A percentile compares a stretch with the other conserved stretches of the same genome.
Conservation (phyloP, 1,139 yeast genomes). For the Nakaseomyces bracarensis region DNA sequence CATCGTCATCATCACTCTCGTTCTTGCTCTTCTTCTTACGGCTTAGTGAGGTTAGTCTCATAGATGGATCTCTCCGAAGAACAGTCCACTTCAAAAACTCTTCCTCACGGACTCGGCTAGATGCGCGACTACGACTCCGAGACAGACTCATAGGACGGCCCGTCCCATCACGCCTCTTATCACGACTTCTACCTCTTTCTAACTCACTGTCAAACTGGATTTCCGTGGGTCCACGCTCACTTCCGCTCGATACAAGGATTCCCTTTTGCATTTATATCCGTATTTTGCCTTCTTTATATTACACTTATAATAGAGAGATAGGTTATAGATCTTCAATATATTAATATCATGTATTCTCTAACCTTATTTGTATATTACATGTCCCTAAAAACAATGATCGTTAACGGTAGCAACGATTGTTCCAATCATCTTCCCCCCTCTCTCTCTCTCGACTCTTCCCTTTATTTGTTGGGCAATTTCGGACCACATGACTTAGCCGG, state of each 20-base stretch:
- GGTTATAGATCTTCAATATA: neutral
- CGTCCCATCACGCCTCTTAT: slow-evolving; percentile 17
- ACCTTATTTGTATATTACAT: too few relatives aligned
- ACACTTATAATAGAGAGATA: neutral
- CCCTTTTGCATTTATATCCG: slow-evolving; percentile 16
- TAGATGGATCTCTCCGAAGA: slow-evolving; percentile 7
- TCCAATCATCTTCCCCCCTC: too few relatives aligned
- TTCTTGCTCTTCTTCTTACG: slow-evolving; percentile 35
- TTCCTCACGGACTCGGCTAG: slow-evolving; percentile 22
- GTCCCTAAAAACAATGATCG: too few relatives aligned
- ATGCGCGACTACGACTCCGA: slow-evolving; percentile 14
- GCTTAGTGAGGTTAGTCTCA: slow-evolving; percentile 37
- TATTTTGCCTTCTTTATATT: too few relatives aligned
- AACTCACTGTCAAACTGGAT: slow-evolving; percentile 6
- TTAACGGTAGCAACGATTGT: too few relatives aligned
- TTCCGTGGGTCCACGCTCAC: slow-evolving; percentile 5
- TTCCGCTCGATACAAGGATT: slow-evolving; percentile 14
- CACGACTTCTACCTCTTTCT: slow-evolving; percentile 26
- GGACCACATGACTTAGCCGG: too few relatives aligned
- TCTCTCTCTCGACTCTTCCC: too few relatives aligned
- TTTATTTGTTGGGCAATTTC: too few relatives aligned
- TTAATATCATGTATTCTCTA: too few relatives aligned
- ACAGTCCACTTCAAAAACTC: slow-evolving; percentile 29
- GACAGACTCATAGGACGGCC: slow-evolving; percentile 5
- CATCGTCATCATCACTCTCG: slow-evolving; percentile 12